phyloP scores from a whole-genome alignment of 257 asterid species.

The Solanum peruvianum region DNA sequence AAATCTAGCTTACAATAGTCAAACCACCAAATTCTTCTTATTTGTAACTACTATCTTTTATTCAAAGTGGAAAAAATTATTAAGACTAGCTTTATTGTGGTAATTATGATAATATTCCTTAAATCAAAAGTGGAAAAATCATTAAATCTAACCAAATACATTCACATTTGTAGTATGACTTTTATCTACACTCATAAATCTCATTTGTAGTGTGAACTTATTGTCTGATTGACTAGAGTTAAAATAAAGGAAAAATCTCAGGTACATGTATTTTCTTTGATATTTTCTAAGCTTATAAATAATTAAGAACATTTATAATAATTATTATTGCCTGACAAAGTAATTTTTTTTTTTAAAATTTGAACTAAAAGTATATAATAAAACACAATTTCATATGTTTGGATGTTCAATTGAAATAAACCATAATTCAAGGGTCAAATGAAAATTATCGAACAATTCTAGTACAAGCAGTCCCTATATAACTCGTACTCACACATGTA shows the following conservation, averaged over 20 bases:
- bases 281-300: background rate
- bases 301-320: background rate
- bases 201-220: background rate
- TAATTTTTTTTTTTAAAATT: no score
- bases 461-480: no score
- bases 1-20: background rate
- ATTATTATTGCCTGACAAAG: no score
- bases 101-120: background rate
- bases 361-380: no score
- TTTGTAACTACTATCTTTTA: background rate
- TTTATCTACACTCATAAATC: no score
- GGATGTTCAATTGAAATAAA: no score
- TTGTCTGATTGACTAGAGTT: background rate
- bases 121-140: background rate
- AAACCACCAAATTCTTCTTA: background rate
- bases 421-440: no score
- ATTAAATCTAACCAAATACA: background rate
- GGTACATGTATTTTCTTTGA: background rate
- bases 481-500: no score
- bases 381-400: no score
- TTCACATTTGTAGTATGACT: background rate
- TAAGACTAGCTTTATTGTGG: background rate
- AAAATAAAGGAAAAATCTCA: background rate
- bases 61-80: background rate
- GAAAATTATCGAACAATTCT: no score